A percentile compares a stretch with the other conserved stretches of the same genome.
phyloP scores from a whole-genome alignment of 2,329 filamentous ascomycete species.

The Monilinia aucupariae region DNA sequence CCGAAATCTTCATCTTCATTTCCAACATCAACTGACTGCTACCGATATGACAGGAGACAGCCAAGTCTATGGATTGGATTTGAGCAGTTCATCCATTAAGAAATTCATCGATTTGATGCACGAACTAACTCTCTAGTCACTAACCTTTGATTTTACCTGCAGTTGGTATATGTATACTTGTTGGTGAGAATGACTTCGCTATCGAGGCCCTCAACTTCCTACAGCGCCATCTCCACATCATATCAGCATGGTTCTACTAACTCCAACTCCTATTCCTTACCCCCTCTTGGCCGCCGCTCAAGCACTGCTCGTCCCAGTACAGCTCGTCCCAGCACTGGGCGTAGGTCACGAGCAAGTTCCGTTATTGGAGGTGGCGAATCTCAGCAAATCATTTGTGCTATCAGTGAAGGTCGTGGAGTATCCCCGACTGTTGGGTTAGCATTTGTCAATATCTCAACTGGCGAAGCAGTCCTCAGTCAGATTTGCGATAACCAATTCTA shows the following conservation, averaged over 20 bases:
- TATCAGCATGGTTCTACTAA: conserved; percentile 31
- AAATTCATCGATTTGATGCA: conserved; percentile 16
- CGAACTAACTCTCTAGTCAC: conserved; percentile 19
- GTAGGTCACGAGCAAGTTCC: conserved; percentile 31
- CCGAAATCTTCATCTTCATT: neutral
- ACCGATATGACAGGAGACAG: neutral
- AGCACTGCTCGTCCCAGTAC: conserved; percentile 31
- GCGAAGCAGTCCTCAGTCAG: conserved; percentile 79
- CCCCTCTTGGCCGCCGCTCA: conserved; percentile 22
- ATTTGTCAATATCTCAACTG: conserved; percentile 80
- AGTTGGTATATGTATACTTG: neutral
- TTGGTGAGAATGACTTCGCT: conserved; percentile 19
- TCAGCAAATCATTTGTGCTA: conserved; percentile 78
- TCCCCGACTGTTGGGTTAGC: conserved; percentile 79
- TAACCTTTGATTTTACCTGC: neutral
- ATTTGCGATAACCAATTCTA: conserved; percentile 93
- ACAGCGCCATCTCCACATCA: conserved; percentile 27
- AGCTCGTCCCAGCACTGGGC: conserved; percentile 30
- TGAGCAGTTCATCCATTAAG: neutral
- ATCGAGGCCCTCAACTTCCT: conserved; percentile 27
- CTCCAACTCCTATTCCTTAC: conserved; percentile 28
- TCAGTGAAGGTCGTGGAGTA: conserved; percentile 82
- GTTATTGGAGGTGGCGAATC: conserved; percentile 42
- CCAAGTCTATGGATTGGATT: neutral
- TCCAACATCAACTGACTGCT: too few species aligned